These are phyloP conservation scores for Passiflora organensis DNA, from an alignment of 345 rosid species.

Conservation along the genomic window DNA sequence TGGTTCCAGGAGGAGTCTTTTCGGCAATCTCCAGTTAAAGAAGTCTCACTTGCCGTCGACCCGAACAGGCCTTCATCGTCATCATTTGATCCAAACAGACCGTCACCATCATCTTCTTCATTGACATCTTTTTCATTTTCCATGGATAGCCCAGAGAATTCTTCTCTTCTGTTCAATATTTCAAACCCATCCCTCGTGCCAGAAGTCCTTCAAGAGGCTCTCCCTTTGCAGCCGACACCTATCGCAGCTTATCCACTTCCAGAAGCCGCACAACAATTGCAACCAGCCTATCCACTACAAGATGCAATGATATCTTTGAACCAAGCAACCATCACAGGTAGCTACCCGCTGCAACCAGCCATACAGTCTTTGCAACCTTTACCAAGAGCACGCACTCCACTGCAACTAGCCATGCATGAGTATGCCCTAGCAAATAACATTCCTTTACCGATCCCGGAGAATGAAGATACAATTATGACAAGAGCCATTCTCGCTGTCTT, in stretches of 20 bases:
- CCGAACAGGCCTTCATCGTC: no score
- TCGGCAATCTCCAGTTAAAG: conserved; percentile 34
- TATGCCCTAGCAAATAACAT: conserved; percentile 20
- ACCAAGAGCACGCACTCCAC: conserved; percentile 12
- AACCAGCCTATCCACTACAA: background rate
- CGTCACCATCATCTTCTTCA: conserved; percentile 73
- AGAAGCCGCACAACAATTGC: no score
- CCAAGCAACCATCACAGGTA: background rate
- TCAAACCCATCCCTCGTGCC: conserved; percentile 38
- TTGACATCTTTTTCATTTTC: no score
- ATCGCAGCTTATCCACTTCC: no score
- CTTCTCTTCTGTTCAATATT: conserved; percentile 50
- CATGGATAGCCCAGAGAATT: conserved; percentile 59
- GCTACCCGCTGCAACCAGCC: conserved; percentile 5
- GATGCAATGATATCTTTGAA: conserved; percentile 1
- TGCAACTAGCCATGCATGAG: conserved; percentile 39
- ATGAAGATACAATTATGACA: conserved; percentile 34
- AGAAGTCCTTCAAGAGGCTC: no score
- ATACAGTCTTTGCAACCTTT: background rate
- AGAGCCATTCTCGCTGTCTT: conserved; percentile 7
- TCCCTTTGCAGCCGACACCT: no score
- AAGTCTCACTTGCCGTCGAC: conserved; percentile 21
- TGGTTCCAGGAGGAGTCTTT: conserved; percentile 52
- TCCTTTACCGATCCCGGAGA: conserved; percentile 32
- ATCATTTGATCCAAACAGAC: conserved; percentile 23